Evolutionary conservation across 805 yeast genomes (phyloP), one percentile per base, ranked within the genome.

Genomic region (Starmerella ratchasimensis): DNA sequence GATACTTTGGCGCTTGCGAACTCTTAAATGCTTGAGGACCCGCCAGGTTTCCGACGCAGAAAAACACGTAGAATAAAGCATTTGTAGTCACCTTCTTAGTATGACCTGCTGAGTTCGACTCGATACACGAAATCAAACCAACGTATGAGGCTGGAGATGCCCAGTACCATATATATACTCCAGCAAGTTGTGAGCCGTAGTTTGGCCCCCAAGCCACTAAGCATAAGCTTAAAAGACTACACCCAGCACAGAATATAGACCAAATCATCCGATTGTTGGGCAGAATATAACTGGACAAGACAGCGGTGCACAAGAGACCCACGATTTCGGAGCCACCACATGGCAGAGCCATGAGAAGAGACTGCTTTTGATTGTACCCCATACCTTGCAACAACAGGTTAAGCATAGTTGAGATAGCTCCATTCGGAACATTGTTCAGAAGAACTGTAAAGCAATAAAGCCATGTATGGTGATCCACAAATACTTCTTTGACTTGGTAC

Each of bases 1-100:
- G 57, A 49, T 77, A 80, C 28, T 56, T 51, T 5, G 84, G 84
- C n/a, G 72, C 74, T 41, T 76, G 71, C 5, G 56, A 46, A 0
- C 67, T 56, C 41, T 62, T 65, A 60, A 80, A 80, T 15, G 79
- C 65, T 56, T 76, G 74, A 9, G 77, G 75, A 3, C 78, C 78
- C 34, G 63, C 56, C 33, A 69, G 55, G 49, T 71, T 73, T 17
- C 78, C 78, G 7, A 61, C 67, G 51, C 73, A 67, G 54, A 64
- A 71, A 4, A 67, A 69, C 34, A 72, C 50, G 28, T 72, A 59
- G 40, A 59, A 54, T 22, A 67, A 45, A 2, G 71, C 67, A 48
- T 62, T 68, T 2, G 60, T 64, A 2, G 68, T 59, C 33, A 62
- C 54, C 51, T 71, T 71, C 57, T 73, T 74, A 9, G 79, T 71